These are phyloP conservation scores for Dioscorea cayenensis DNA, from an alignment of 116 monocot genomes.

Conservation along the genomic window DNA sequence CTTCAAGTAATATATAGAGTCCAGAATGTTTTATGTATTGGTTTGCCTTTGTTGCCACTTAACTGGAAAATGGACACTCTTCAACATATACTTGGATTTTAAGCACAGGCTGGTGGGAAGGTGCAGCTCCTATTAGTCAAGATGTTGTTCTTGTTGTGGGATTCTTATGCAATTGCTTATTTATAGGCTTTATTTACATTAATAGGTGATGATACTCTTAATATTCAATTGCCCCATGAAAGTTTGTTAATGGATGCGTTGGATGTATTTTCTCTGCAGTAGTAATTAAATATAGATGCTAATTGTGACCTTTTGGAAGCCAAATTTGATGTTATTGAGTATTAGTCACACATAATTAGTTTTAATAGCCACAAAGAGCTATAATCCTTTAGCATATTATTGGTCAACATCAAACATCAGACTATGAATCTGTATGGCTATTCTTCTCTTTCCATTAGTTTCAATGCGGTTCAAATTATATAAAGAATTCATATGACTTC, in stretches of 20 bases:
- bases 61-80: conserved; percentile 83
- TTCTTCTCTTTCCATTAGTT: neutral
- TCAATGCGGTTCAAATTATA: neutral
- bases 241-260: no score
- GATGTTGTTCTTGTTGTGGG: conserved; percentile 75
- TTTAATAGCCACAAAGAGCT: no score
- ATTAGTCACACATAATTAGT: no score
- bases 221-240: neutral
- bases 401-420: no score
- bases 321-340: no score
- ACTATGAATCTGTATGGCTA: no score
- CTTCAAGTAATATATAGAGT: neutral
- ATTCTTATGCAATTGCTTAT: conserved; percentile 49
- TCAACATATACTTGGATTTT: conserved; percentile 79
- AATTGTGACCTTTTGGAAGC: no score
- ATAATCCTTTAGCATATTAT: no score
- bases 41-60: neutral
- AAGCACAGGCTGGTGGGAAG: conserved; percentile 91
- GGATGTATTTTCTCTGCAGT: no score
- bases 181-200: conserved; percentile 67
- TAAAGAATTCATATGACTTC: neutral
- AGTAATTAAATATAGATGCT: no score
- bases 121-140: conserved; percentile 49
- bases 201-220: conserved; percentile 40
- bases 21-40: neutral